These are phyloP conservation scores for Mycena filopes DNA, from an alignment of 768 basidiomycete genomes.

Conservation along the genomic window DNA sequence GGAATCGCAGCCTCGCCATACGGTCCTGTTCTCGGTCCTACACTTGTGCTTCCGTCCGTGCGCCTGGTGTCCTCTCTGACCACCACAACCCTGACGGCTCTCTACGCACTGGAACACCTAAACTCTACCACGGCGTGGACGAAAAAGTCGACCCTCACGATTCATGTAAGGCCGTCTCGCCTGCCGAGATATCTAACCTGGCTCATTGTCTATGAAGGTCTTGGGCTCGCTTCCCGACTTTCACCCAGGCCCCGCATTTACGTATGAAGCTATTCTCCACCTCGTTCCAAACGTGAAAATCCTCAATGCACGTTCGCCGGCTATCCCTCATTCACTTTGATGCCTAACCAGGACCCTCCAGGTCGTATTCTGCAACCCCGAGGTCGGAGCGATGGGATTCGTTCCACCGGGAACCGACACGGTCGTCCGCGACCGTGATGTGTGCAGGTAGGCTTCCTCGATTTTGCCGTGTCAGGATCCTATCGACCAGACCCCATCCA, in stretches of 20 bases:
- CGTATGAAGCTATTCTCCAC: constrained; percentile 1
- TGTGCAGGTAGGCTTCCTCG: background rate
- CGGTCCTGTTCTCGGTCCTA: too few relatives aligned
- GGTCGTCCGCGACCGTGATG: background rate
- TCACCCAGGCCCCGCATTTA: background rate
- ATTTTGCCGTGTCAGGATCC: too few relatives aligned
- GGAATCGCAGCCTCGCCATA: too few relatives aligned
- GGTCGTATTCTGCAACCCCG: background rate
- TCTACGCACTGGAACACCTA: constrained; percentile 1
- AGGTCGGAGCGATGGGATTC: background rate
- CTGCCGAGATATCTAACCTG: background rate
- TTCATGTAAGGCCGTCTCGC: background rate
- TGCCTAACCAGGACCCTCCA: background rate
- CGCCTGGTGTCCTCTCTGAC: background rate
- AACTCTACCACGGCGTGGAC: background rate
- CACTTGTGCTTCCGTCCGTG: background rate
- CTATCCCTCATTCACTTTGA: too few relatives aligned
- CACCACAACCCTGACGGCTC: background rate
- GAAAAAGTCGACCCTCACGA: background rate
- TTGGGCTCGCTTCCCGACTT: background rate
- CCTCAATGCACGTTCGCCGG: background rate
- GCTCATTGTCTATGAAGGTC: background rate
- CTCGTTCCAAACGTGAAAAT: background rate
- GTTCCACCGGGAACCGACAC: background rate
- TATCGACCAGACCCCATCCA: too few relatives aligned